These are phyloP conservation scores for Clavaria fumosa DNA, from an alignment of 768 basidiomycete genomes.

Conservation along the genomic window DNA sequence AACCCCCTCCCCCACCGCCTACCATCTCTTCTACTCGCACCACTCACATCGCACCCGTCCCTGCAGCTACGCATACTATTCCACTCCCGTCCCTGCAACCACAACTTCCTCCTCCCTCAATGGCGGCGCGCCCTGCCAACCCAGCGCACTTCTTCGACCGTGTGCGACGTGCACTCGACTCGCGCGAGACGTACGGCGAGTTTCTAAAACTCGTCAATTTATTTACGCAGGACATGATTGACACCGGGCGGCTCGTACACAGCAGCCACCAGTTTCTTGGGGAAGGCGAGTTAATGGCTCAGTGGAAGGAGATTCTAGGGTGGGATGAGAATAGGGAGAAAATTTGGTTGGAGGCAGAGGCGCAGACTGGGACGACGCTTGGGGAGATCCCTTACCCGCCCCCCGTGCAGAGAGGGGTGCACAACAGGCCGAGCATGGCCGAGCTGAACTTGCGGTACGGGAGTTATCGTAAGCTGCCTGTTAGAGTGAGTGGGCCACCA, in stretches of 20 bases:
- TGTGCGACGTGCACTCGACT: constrained; percentile 59
- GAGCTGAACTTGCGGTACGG: constrained; percentile 67
- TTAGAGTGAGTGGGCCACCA: constrained; percentile 37
- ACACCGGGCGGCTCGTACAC: constrained; percentile 67
- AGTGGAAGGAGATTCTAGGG: constrained; percentile 75
- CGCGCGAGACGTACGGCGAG: constrained; percentile 75
- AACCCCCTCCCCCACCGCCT: constrained; percentile 2
- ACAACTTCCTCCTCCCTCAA: constrained; percentile 9
- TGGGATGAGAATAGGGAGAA: constrained; percentile 67
- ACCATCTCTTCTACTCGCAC: too few relatives aligned
- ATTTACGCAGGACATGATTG: constrained; percentile 89
- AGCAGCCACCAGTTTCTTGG: constrained; percentile 64
- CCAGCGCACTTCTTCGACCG: constrained; percentile 84
- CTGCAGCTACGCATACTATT: too few relatives aligned
- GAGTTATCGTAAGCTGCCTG: constrained; percentile 79
- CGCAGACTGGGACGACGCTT: constrained; percentile 37
- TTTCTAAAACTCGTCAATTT: constrained; percentile 92
- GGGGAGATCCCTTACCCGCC: too few relatives aligned
- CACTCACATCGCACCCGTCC: too few relatives aligned
- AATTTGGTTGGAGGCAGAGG: constrained; percentile 34
- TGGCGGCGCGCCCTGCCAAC: constrained; percentile 19
- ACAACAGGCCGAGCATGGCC: constrained; percentile 35
- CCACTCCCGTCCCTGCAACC: too few relatives aligned
- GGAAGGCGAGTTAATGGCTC: constrained; percentile 63
- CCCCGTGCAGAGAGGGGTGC: constrained; percentile 26